Evolutionary conservation across 2,329 filamentous ascomycete genomes (phyloP).

Genomic region (Saccharata proteae): DNA sequence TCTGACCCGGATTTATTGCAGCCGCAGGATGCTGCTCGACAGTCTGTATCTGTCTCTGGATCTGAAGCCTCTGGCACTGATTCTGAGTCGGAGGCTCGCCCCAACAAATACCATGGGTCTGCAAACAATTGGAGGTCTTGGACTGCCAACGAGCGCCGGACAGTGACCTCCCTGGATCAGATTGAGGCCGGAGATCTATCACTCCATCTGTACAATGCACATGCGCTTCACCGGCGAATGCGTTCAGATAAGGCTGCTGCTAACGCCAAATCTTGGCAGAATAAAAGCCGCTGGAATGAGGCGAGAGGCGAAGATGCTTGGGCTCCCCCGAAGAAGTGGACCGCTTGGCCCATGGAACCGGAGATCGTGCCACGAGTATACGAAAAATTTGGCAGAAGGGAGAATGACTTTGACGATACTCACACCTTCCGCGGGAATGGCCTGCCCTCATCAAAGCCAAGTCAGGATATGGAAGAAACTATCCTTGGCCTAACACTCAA

Average conservation of each 20-base stretch:
- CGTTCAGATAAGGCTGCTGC: conserved; percentile 9
- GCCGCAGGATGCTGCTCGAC: too few relatives aligned
- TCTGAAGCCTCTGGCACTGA: too few relatives aligned
- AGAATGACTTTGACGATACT: conserved; percentile 34
- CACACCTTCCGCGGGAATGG: conserved; percentile 37
- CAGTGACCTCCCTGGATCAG: conserved; percentile 51
- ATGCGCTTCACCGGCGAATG: conserved; percentile 49
- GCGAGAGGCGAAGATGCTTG: conserved; percentile 22
- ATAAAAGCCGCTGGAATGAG: conserved; percentile 27
- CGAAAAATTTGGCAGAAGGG: conserved; percentile 33
- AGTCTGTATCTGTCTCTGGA: too few relatives aligned
- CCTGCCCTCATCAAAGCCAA: conserved; percentile 34
- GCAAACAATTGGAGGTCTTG: conserved; percentile 53
- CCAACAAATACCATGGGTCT: conserved; percentile 62
- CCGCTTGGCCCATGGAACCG: conserved; percentile 68
- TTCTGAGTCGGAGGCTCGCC: conserved; percentile 19
- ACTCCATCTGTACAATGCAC: conserved; percentile 68
- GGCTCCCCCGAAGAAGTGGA: conserved; percentile 51
- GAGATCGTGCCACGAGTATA: conserved; percentile 47
- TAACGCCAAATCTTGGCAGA: conserved; percentile 22
- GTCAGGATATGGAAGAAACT: conserved; percentile 55
- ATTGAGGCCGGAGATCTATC: conserved; percentile 55
- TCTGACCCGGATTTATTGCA: too few relatives aligned
- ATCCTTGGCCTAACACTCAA: conserved; percentile 55
- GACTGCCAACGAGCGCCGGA: conserved; percentile 50